A percentile compares a stretch with the other conserved stretches of the same genome.
Conservation (phyloP, 176 grass and related monocot genomes). For the maize (Zea mays) region DNA sequence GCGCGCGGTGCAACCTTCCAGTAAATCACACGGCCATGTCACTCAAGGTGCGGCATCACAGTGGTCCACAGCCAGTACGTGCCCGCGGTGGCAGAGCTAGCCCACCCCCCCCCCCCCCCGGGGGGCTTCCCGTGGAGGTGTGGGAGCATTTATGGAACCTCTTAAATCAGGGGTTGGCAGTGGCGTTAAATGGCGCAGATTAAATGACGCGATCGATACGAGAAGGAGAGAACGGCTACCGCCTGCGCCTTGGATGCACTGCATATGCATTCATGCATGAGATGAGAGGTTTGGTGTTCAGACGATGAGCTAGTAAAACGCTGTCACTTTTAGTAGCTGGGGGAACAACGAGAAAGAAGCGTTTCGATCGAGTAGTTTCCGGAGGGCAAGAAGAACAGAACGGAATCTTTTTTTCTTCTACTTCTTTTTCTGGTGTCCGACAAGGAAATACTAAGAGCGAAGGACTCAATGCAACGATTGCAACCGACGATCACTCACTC, state of each 20-base stretch:
- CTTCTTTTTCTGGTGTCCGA: background rate
- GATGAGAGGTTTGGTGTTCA: background rate
- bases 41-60: background rate
- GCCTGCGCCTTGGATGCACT: background rate
- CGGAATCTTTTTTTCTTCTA: background rate
- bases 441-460: background rate
- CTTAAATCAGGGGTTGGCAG: conserved; percentile 28
- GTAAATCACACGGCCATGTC: background rate
- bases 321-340: background rate
- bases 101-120: conserved; percentile 18
- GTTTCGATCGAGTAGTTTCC: background rate
- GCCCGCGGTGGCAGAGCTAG: conserved; percentile 20
- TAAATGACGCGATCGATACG: background rate
- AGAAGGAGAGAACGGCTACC: conserved; percentile 19
- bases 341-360: background rate
- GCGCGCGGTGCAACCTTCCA: background rate
- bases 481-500: conserved; percentile 1
- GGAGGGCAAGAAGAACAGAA: background rate
- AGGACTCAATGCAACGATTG: background rate
- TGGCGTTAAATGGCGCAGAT: conserved; percentile 17
- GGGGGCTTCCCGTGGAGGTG: conserved; percentile 18
- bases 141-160: conserved; percentile 36
- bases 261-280: background rate
- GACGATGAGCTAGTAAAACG: background rate
- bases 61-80: conserved; percentile 10